Evolutionary conservation across 257 asterid species (phyloP).

Genomic region (Misopates orontium): DNA sequence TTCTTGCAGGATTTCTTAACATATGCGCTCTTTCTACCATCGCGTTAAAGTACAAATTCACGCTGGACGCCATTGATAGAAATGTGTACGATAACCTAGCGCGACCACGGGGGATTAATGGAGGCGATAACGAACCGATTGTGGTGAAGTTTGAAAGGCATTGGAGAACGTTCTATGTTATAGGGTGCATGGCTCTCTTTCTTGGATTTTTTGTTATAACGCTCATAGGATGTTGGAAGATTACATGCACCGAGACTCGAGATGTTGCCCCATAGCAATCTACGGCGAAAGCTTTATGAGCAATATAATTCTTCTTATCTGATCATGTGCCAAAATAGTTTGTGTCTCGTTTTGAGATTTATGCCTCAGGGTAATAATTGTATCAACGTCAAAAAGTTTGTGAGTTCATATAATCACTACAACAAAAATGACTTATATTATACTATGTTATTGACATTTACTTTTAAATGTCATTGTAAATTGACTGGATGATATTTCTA

Average conservation of each 20-base stretch:
- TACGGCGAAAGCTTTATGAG: conserved; percentile 8
- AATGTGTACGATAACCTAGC: not conserved
- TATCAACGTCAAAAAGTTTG: too few relatives aligned
- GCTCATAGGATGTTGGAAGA: conserved; percentile 18
- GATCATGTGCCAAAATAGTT: too few relatives aligned
- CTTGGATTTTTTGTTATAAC: conserved; percentile 15
- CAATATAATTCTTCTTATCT: too few relatives aligned
- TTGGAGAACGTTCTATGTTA: not conserved
- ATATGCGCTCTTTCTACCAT: conserved; percentile 1
- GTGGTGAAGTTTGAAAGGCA: not conserved
- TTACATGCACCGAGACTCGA: conserved; percentile 5
- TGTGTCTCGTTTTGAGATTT: too few relatives aligned
- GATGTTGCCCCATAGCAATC: not conserved
- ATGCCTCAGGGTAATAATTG: too few relatives aligned
- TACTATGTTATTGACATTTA: too few relatives aligned
- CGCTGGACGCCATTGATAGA: not conserved
- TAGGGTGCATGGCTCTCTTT: conserved; percentile 8
- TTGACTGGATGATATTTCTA: too few relatives aligned
- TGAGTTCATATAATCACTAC: too few relatives aligned
- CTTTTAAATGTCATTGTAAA: too few relatives aligned
- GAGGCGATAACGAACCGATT: not conserved
- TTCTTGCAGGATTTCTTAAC: conserved; percentile 14
- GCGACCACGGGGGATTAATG: not conserved
- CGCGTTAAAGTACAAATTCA: conserved; percentile 1
- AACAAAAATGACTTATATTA: too few relatives aligned